phyloP scores from a whole-genome alignment of 169 alveolate species.

The Perkinsus marinus region DNA sequence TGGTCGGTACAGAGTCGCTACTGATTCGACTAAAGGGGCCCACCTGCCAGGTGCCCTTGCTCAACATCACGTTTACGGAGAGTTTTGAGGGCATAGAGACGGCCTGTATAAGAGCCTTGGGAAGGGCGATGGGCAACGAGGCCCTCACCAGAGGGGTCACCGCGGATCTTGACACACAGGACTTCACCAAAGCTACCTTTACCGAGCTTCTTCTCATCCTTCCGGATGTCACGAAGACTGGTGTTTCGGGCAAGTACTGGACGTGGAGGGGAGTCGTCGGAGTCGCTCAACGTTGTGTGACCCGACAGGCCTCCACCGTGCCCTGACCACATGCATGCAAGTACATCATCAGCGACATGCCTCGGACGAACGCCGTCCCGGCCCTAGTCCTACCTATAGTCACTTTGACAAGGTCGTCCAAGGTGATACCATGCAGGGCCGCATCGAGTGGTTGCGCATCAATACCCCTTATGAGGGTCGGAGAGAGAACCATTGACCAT shows the following conservation, averaged over 20 bases:
- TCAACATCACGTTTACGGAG: neutral
- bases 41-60: neutral
- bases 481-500: neutral
- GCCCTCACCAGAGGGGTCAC: neutral
- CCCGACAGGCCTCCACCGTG: neutral
- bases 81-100: neutral
- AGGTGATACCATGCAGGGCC: neutral
- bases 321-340: too few relatives aligned
- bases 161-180: neutral
- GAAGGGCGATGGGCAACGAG: too few relatives aligned
- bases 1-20: neutral
- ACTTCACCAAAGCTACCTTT: neutral
- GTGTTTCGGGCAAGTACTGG: neutral
- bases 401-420: neutral
- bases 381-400: too few relatives aligned
- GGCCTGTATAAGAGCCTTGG: too few relatives aligned
- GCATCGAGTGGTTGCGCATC: neutral
- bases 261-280: neutral
- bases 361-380: too few relatives aligned
- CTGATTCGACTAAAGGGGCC: neutral
- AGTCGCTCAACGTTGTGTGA: neutral
- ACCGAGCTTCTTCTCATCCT: neutral
- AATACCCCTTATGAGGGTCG: neutral
- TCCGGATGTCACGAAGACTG: neutral
- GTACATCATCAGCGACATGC: too few relatives aligned